phyloP scores from a whole-genome alignment of 1,284 basidiomycete species.

The Melampsora americana region DNA sequence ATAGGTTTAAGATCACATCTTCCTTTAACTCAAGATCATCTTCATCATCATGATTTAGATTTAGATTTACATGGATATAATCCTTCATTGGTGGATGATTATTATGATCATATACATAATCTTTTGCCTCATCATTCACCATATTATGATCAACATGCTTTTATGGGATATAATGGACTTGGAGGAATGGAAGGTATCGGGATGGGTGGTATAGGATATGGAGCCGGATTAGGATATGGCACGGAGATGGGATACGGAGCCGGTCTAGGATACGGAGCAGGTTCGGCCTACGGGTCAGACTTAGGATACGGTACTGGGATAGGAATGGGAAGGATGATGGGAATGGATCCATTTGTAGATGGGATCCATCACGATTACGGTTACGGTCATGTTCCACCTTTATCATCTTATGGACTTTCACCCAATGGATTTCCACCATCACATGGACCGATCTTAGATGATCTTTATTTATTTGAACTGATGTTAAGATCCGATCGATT shows the following conservation, averaged over 20 bases:
- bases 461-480: constrained; percentile 41
- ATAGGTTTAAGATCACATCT: not conserved
- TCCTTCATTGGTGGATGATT: constrained; percentile 21
- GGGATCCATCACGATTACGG: constrained; percentile 43
- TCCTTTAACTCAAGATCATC: not conserved
- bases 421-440: not conserved
- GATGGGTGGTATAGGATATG: not conserved
- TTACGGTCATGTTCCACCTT: constrained; percentile 18
- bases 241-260: too few relatives aligned
- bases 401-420: constrained; percentile 20
- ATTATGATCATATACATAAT: constrained; percentile 24
- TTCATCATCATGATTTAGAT: constrained; percentile 1
- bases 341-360: constrained; percentile 31
- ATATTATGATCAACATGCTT: constrained; percentile 21
- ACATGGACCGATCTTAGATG: constrained; percentile 35
- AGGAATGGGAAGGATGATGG: constrained; percentile 4
- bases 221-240: too few relatives aligned
- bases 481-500: constrained; percentile 30
- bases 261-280: not conserved
- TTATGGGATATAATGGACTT: not conserved
- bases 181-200: not conserved
- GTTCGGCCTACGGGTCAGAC: not conserved
- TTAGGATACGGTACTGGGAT: not conserved
- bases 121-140: constrained; percentile 18
- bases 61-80: constrained; percentile 1